Evolutionary conservation across 1,284 basidiomycete genomes (phyloP).

Genomic region (Thelephora terrestris): DNA sequence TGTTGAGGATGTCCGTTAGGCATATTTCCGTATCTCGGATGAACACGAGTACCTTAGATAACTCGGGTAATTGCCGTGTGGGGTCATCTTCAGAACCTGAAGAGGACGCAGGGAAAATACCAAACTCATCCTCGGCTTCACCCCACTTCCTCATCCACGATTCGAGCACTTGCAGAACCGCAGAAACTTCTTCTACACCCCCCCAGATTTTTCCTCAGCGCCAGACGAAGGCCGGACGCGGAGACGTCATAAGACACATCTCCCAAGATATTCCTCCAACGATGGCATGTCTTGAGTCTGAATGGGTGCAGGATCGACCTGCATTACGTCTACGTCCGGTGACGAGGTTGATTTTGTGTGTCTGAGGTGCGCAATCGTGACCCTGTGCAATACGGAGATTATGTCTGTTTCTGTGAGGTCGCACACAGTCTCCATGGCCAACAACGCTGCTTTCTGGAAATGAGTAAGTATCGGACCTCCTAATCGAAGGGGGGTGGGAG

Average conservation of each 20-base stretch:
- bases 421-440: slow-evolving; percentile 40
- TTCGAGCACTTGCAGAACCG: slow-evolving; percentile 41
- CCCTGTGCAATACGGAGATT: slow-evolving; percentile 36
- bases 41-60: slow-evolving; percentile 34
- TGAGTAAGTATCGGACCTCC: background rate
- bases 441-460: slow-evolving; percentile 40
- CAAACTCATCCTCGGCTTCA: slow-evolving; percentile 29
- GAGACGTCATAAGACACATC: slow-evolving; percentile 46
- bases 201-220: slow-evolving; percentile 42
- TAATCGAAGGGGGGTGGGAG: background rate
- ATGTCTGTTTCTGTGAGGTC: slow-evolving; percentile 58
- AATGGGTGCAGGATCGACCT: slow-evolving; percentile 35
- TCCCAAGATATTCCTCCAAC: slow-evolving; percentile 39
- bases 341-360: slow-evolving; percentile 6
- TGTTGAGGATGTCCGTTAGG: slow-evolving; percentile 16
- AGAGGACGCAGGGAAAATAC: slow-evolving; percentile 11
- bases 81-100: background rate
- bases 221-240: slow-evolving; percentile 38
- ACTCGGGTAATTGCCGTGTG: slow-evolving; percentile 25
- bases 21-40: background rate
- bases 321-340: slow-evolving; percentile 36
- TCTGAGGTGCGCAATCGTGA: slow-evolving; percentile 28
- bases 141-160: slow-evolving; percentile 41
- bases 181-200: slow-evolving; percentile 43
- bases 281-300: slow-evolving; percentile 26